A percentile compares a stretch with the other conserved stretches of the same genome.
These are phyloP conservation scores for Ustilago hordei DNA, from an alignment of 1,284 basidiomycete species.

Conservation along the genomic window DNA sequence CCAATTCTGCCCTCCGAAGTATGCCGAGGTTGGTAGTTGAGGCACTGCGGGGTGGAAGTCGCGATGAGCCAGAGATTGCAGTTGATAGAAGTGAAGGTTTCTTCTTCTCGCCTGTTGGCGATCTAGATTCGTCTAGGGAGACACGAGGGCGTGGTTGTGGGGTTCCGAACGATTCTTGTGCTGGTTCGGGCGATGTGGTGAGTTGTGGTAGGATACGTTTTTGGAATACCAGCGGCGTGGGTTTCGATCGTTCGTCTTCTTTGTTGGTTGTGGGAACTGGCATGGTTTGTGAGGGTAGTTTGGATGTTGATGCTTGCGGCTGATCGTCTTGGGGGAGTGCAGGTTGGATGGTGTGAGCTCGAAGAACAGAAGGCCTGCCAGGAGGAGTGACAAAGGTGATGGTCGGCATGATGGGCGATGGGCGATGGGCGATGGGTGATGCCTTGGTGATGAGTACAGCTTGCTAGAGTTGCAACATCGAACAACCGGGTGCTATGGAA, in stretches of 20 bases:
- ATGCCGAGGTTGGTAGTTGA: slow-evolving; percentile 33
- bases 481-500: neutral
- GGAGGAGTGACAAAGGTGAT: slow-evolving; percentile 48
- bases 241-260: neutral
- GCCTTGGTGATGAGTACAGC: neutral
- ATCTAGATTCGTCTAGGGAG: slow-evolving; percentile 12
- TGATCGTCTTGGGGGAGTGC: neutral
- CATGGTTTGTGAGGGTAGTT: slow-evolving; percentile 1
- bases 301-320: neutral
- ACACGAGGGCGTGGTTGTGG: slow-evolving; percentile 2
- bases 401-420: slow-evolving; percentile 26
- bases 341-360: slow-evolving; percentile 6
- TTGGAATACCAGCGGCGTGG: slow-evolving; percentile 28
- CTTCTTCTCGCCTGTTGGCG: slow-evolving; percentile 4
- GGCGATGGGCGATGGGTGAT: no score
- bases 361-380: slow-evolving; percentile 26
- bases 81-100: slow-evolving; percentile 32
- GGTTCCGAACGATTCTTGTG: slow-evolving; percentile 14
- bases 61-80: slow-evolving; percentile 17
- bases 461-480: no score
- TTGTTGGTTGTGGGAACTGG: neutral
- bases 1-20: slow-evolving; percentile 21
- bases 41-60: slow-evolving; percentile 19
- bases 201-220: slow-evolving; percentile 37
- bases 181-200: slow-evolving; percentile 40